These are phyloP conservation scores for Hirsutella minnesotensis DNA, from an alignment of 2,329 filamentous ascomycete genomes.

Conservation along the genomic window DNA sequence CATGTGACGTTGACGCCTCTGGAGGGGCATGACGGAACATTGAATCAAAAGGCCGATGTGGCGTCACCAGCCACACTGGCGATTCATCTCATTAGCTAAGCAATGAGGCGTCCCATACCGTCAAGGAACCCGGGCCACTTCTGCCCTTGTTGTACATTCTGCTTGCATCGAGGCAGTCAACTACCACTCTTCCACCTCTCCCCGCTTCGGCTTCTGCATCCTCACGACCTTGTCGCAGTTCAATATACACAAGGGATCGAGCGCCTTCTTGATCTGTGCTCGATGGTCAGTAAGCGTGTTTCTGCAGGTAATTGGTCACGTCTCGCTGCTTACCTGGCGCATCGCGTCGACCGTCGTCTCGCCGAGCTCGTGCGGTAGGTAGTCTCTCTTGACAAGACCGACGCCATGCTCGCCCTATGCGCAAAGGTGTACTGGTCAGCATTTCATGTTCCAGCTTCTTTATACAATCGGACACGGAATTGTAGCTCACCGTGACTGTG, in stretches of 20 bases:
- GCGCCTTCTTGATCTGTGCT: conserved; percentile 62
- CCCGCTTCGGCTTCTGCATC: conserved; percentile 35
- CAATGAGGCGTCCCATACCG: not conserved
- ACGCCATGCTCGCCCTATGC: conserved; percentile 67
- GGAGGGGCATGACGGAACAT: conserved; percentile 2
- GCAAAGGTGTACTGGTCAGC: conserved; percentile 1
- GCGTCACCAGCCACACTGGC: not conserved
- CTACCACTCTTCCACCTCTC: conserved; percentile 34
- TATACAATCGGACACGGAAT: no score
- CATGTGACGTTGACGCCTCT: conserved; percentile 2
- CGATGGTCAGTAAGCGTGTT: not conserved
- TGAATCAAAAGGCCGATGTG: not conserved
- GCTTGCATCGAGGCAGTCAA: no score
- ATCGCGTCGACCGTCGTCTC: conserved; percentile 66
- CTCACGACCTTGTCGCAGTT: conserved; percentile 61
- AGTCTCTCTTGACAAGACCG: conserved; percentile 74
- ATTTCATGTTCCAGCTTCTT: no score
- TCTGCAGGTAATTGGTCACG: no score
- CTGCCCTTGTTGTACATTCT: conserved; percentile 5
- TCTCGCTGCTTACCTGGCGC: conserved; percentile 48
- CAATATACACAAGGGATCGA: conserved; percentile 61
- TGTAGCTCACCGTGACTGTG: conserved; percentile 57
- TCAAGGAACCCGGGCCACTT: no score
- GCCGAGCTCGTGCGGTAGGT: conserved; percentile 67
- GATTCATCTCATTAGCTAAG: not conserved